Percentiles rank a stretch among this genome's conserved stretches.
phyloP scores from a whole-genome alignment of 1,284 basidiomycete genomes.

The Cutaneotrichosporon sp. region DNA sequence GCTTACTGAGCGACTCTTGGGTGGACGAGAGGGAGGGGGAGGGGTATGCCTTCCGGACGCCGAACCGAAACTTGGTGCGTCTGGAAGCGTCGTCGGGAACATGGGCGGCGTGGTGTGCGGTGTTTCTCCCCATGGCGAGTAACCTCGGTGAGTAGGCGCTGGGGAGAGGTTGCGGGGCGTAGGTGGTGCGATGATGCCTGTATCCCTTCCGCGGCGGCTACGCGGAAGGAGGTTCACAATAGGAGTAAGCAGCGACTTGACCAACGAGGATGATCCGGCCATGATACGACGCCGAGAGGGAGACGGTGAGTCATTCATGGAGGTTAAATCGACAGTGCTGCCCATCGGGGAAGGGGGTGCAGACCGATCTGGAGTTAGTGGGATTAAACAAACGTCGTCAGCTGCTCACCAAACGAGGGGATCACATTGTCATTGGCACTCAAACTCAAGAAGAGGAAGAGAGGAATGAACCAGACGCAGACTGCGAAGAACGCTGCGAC shows the following conservation, averaged over 20 bases:
- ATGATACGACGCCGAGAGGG: not conserved
- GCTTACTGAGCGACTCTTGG: not conserved
- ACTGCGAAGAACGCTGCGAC: constrained; percentile 46
- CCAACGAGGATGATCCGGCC: constrained; percentile 54
- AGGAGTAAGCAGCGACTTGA: constrained; percentile 59
- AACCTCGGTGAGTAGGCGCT: constrained; percentile 18
- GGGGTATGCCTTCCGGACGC: not conserved
- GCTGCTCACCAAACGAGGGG: constrained; percentile 55
- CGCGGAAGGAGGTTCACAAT: constrained; percentile 41
- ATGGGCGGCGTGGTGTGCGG: not conserved
- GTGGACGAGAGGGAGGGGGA: constrained; percentile 1
- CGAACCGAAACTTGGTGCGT: not conserved
- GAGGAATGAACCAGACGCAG: constrained; percentile 78
- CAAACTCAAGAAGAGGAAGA: constrained; percentile 86
- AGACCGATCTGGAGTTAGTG: constrained; percentile 69
- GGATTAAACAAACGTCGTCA: constrained; percentile 49
- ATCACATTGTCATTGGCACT: constrained; percentile 93
- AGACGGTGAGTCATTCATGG: constrained; percentile 6
- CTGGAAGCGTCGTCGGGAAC: not conserved
- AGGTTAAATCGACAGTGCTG: constrained; percentile 30
- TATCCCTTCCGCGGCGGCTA: constrained; percentile 26
- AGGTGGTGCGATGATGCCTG: constrained; percentile 59
- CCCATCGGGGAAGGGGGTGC: constrained; percentile 27
- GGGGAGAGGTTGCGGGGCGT: constrained; percentile 44
- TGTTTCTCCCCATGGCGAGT: constrained; percentile 12